Evolutionary conservation across 2,329 filamentous ascomycete genomes (phyloP).

Genomic region (Magnaporthales sp.): DNA sequence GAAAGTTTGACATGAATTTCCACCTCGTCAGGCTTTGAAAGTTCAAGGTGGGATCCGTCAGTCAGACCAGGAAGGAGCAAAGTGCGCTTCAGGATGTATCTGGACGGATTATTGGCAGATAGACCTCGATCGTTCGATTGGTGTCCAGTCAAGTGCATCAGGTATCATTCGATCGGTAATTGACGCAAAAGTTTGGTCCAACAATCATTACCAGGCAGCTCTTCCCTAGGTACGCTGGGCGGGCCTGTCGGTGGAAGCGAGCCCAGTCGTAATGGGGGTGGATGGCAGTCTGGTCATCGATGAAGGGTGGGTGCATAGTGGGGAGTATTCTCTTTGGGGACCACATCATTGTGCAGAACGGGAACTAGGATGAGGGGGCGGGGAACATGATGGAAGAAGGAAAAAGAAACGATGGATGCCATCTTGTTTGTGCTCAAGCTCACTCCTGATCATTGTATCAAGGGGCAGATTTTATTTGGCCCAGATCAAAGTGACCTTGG

Average conservation of each 20-base stretch:
- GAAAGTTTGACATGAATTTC: neutral
- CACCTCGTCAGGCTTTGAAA: neutral
- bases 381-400: neutral
- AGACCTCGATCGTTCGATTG: neutral
- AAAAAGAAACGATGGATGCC: too few relatives aligned
- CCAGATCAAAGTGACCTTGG: neutral
- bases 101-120: neutral
- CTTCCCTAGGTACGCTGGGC: neutral
- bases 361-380: neutral
- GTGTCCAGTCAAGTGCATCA: neutral
- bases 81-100: neutral
- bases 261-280: neutral
- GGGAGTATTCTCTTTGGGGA: neutral
- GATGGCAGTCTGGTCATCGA: neutral
- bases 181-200: neutral
- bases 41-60: neutral
- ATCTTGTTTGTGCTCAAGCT: neutral
- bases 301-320: neutral
- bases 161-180: neutral
- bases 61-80: neutral
- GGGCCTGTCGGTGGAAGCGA: neutral
- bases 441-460: neutral
- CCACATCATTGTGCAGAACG: neutral
- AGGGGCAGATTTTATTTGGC: neutral
- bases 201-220: neutral